phyloP scores from a whole-genome alignment of 2,329 filamentous ascomycete genomes.

The Monosporascus sp. region DNA sequence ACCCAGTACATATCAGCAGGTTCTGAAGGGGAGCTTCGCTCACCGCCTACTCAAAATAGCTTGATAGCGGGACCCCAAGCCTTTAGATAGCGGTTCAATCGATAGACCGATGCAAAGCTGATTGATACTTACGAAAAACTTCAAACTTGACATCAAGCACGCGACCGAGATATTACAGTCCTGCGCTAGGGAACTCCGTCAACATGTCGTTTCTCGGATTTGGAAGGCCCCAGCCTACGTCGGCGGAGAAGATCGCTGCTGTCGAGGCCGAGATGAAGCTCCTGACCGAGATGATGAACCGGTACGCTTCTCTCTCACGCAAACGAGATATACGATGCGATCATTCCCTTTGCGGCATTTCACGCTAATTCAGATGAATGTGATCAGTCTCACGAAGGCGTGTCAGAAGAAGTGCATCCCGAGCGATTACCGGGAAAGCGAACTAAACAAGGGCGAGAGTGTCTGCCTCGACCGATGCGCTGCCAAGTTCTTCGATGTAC shows the following conservation, averaged over 20 bases:
- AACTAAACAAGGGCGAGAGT: conserved; percentile 97
- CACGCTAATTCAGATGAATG: conserved; percentile 7
- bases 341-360: not conserved
- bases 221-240: conserved; percentile 76
- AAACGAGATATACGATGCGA: too few relatives aligned
- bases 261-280: conserved; percentile 98
- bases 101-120: not conserved
- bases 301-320: conserved; percentile 50
- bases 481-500: conserved; percentile 97
- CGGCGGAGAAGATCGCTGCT: conserved; percentile 93
- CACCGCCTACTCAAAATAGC: not conserved
- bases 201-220: conserved; percentile 72
- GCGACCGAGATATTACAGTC: conserved; percentile 2
- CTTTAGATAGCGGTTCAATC: not conserved
- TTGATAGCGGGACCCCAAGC: not conserved
- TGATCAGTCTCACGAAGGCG: conserved; percentile 69
- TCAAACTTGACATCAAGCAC: conserved; percentile 4
- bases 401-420: conserved; percentile 95
- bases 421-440: conserved; percentile 85
- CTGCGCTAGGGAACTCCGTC: conserved; percentile 4
- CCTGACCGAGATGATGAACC: conserved; percentile 96
- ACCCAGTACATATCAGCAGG: too few relatives aligned
- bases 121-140: not conserved
- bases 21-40: not conserved
- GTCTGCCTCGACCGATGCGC: conserved; percentile 98